phyloP scores from a whole-genome alignment of 345 rosid genomes.

The Murraya koenigii region DNA sequence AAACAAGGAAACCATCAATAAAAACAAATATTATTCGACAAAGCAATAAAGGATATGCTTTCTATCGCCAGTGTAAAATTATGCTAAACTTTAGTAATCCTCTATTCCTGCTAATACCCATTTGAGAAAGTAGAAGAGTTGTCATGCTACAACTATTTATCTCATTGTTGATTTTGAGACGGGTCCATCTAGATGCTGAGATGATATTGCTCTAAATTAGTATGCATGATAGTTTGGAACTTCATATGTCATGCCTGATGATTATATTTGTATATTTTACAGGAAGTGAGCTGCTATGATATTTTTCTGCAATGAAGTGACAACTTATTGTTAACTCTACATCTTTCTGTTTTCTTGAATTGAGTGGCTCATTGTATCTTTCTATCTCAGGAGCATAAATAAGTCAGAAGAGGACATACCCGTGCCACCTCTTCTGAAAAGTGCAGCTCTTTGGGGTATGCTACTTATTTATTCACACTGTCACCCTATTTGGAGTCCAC shows the following conservation, averaged over 20 bases:
- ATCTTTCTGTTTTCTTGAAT: neutral
- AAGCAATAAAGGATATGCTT: neutral
- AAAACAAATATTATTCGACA: neutral
- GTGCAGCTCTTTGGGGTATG: slow-evolving; percentile 97
- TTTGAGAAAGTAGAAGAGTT: neutral
- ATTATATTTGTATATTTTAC: neutral
- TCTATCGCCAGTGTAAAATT: neutral
- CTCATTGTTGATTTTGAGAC: neutral
- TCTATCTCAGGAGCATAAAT: slow-evolving; percentile 52
- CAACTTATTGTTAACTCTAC: neutral
- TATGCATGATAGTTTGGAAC: neutral
- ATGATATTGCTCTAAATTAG: neutral
- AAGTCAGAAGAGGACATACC: slow-evolving; percentile 87
- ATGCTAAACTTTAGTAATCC: neutral
- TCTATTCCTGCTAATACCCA: neutral
- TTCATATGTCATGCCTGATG: neutral
- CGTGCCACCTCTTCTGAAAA: slow-evolving; percentile 80
- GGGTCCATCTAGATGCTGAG: too few relatives aligned
- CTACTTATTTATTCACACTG: neutral
- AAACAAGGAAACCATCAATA: neutral
- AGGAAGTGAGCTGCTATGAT: neutral
- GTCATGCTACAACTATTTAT: neutral
- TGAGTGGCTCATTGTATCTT: slow-evolving; percentile 9
- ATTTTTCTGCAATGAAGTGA: neutral
- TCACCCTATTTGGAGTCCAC: neutral